Evolutionary conservation across 495 filamentous ascomycete genomes (phyloP).

Genomic region (Apodospora peruviana): DNA sequence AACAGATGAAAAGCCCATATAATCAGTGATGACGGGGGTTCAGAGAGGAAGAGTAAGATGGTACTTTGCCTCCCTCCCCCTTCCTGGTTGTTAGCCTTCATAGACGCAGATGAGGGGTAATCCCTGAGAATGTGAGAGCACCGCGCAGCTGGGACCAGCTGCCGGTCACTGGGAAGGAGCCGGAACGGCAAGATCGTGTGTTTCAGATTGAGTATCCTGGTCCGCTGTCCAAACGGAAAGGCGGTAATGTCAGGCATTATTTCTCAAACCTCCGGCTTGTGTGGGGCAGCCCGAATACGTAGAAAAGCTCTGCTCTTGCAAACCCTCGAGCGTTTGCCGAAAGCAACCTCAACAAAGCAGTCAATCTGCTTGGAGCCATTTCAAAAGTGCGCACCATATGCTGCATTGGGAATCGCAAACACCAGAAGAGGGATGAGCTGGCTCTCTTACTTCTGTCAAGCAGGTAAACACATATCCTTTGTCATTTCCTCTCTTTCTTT

Average conservation of each 20-base stretch:
- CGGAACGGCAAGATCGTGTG: too few species aligned
- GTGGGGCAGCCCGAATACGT: neutral
- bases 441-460: neutral
- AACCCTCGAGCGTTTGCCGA: neutral
- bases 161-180: too few species aligned
- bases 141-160: too few species aligned
- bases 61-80: too few species aligned
- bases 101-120: too few species aligned
- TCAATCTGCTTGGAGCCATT: neutral
- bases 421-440: neutral
- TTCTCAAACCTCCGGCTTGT: neutral
- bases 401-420: neutral
- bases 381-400: neutral
- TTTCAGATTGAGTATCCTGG: neutral
- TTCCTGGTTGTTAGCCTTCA: too few species aligned
- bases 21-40: too few species aligned
- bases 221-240: neutral
- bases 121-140: too few species aligned
- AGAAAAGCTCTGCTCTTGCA: neutral
- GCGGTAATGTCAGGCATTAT: neutral
- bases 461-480: slow-evolving; percentile 6
- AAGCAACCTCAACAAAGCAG: neutral
- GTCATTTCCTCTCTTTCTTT: slow-evolving; percentile 1
- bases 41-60: too few species aligned
- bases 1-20: too few species aligned